Base-by-base conservation (phyloP, 257 asterid genomes). In the Salvia hispanica region DNA sequence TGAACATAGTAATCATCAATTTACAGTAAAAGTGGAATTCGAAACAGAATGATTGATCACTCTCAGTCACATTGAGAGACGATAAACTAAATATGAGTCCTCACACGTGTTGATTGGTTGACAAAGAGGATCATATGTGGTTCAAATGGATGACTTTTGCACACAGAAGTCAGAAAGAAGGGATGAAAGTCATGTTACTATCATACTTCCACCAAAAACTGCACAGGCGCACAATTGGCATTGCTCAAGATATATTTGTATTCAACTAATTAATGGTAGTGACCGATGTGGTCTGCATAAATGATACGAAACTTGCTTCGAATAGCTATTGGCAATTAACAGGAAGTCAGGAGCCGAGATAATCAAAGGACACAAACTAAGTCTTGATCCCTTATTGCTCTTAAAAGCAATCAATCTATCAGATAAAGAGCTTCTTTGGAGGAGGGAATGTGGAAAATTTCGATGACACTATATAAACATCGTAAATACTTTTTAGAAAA, bases 1-100 rank as follows among this genome's bases (percentile, higher is more conserved):
- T 31, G 64, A 43, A 56, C 39, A 42, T 14, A 42, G 40, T 13
- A 68, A 64, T 58, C 56, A 58, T 33, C 63, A 52, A 52, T 34
- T 59, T 48, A 43, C 9, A 18, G 46, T 37, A n/a, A 74, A 50
- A 4, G 72, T 9, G 46, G 21, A 52, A 47, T 33, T 10, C 12
- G 70, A 47, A 65, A 47, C 21, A 33, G 21, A 37, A 37, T 36
- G 55, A 5, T 34, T 21, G 21, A 9, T 10, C 10, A 44, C 70
- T 69, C 47, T 31, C 47, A 42, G 51, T 34, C 43, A 55, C 61
- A 60, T 21, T 25, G 21, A 40, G 9, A 60, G 33, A 39, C 40
- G 18, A 60, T 18, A 31, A 50, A 47, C 63, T 39, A 58, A 59
- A 44, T 58, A 4, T n/a, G 54, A 64, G 63, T 46, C 39, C 42